These are phyloP conservation scores for Thelephora ganbajun DNA, from an alignment of 768 basidiomycete species.

Conservation along the genomic window DNA sequence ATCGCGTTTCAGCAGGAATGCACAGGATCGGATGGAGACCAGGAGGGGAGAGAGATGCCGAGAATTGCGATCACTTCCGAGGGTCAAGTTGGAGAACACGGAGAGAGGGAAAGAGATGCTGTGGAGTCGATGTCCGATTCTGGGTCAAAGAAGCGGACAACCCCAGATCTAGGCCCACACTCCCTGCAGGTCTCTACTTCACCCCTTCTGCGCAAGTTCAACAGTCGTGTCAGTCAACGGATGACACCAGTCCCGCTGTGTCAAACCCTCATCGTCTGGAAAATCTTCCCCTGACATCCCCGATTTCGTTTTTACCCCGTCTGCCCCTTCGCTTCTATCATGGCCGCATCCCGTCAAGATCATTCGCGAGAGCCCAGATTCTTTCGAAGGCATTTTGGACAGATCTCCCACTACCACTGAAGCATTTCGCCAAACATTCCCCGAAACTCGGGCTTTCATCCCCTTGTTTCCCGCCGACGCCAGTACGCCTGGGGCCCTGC, in stretches of 20 bases:
- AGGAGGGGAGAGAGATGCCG: background rate
- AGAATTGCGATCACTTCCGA: background rate
- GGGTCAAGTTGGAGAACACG: background rate
- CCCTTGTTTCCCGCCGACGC: slow-evolving; percentile 32
- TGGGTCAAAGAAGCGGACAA: background rate
- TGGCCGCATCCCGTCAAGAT: slow-evolving; percentile 35
- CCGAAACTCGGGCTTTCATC: slow-evolving; percentile 49
- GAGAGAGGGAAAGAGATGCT: background rate
- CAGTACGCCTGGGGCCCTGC: background rate
- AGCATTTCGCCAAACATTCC: slow-evolving; percentile 45
- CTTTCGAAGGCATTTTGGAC: background rate
- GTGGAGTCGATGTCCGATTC: background rate
- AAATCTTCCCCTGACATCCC: slow-evolving; percentile 19
- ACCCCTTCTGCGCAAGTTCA: slow-evolving; percentile 9
- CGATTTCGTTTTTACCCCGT: slow-evolving; percentile 11
- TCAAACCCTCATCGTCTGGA: slow-evolving; percentile 4
- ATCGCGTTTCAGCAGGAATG: background rate
- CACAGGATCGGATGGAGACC: background rate
- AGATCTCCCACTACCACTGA: slow-evolving; percentile 4
- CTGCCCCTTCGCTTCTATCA: background rate
- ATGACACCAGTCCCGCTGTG: slow-evolving; percentile 4
- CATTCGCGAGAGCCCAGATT: slow-evolving; percentile 21
- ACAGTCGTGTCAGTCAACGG: slow-evolving; percentile 3
- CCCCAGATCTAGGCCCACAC: slow-evolving; percentile 4
- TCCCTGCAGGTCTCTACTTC: slow-evolving; percentile 12